Evolutionary conservation across 495 filamentous ascomycete species (phyloP).

Genomic region (Penicillium robsamsonii): DNA sequence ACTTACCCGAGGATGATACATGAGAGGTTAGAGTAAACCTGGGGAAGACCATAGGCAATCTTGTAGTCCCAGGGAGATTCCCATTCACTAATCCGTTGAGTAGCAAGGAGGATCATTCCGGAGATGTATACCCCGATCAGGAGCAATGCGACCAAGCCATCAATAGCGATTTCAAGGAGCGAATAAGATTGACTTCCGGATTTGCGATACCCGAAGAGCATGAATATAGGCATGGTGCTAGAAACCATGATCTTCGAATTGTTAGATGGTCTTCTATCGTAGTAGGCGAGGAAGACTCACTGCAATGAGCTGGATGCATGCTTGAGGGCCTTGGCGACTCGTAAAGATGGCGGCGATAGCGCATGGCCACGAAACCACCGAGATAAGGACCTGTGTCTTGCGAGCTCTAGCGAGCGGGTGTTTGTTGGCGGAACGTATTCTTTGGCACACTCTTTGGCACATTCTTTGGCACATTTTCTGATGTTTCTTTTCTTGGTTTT

Average conservation of each 20-base stretch:
- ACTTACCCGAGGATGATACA: conserved; percentile 9
- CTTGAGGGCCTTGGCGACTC: conserved; percentile 3
- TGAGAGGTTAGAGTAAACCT: conserved; percentile 13
- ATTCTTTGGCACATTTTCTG: too few species aligned
- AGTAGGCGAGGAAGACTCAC: not conserved
- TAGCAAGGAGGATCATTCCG: conserved; percentile 6
- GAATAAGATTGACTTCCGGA: not conserved
- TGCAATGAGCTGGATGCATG: conserved; percentile 1
- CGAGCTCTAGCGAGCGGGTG: conserved; percentile 5
- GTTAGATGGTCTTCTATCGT: not conserved
- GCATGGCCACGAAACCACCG: conserved; percentile 5
- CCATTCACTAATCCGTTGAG: conserved; percentile 3
- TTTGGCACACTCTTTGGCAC: too few species aligned
- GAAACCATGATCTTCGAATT: conserved; percentile 5
- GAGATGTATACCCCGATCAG: conserved; percentile 5
- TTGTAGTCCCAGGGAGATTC: not conserved
- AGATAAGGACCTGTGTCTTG: conserved; percentile 8
- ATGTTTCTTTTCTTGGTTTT: not conserved
- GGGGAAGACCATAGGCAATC: conserved; percentile 3
- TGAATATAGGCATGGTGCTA: not conserved
- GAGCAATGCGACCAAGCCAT: not conserved
- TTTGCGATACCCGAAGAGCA: not conserved
- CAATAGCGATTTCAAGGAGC: conserved; percentile 2
- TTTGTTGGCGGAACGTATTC: not conserved
- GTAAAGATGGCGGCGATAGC: conserved; percentile 8